These are phyloP conservation scores for Verticillium longisporum DNA, from an alignment of 2,329 filamentous ascomycete species.

Conservation along the genomic window DNA sequence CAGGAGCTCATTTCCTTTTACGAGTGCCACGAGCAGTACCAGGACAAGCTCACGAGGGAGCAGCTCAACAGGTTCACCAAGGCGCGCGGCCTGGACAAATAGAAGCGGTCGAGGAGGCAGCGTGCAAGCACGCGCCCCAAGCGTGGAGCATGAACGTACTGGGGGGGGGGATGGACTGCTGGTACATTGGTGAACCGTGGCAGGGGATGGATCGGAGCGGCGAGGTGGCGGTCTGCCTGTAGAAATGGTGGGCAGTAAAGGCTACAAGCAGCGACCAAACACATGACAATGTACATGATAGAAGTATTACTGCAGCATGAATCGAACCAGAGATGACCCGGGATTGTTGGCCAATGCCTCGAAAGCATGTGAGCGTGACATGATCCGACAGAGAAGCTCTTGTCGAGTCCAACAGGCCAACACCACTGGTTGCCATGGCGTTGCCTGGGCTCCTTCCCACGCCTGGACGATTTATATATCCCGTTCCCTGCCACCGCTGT, in stretches of 20 bases:
- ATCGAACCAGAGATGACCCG: background rate
- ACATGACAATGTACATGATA: background rate
- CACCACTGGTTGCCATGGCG: background rate
- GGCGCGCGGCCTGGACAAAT: slow-evolving; percentile 49
- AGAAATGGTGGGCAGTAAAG: too few relatives aligned
- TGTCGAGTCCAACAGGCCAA: too few relatives aligned
- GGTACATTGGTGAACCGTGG: too few relatives aligned
- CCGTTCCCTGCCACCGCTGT: background rate
- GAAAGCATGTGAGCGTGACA: too few relatives aligned
- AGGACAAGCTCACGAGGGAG: slow-evolving; percentile 52
- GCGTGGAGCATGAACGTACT: background rate
- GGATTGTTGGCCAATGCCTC: too few relatives aligned
- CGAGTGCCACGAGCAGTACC: slow-evolving; percentile 58
- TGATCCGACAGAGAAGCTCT: too few relatives aligned
- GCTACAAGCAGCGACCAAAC: background rate
- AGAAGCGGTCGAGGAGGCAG: slow-evolving; percentile 5
- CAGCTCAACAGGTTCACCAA: slow-evolving; percentile 55
- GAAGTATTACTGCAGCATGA: background rate
- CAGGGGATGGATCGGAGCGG: too few relatives aligned
- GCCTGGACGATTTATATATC: background rate
- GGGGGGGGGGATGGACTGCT: too few relatives aligned
- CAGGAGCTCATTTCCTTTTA: slow-evolving; percentile 91
- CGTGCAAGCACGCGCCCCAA: background rate
- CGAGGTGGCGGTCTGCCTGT: too few relatives aligned
- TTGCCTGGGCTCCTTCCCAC: background rate